Evolutionary conservation across 2,329 filamentous ascomycete species (phyloP).

Genomic region (Aspergillus uvarum): DNA sequence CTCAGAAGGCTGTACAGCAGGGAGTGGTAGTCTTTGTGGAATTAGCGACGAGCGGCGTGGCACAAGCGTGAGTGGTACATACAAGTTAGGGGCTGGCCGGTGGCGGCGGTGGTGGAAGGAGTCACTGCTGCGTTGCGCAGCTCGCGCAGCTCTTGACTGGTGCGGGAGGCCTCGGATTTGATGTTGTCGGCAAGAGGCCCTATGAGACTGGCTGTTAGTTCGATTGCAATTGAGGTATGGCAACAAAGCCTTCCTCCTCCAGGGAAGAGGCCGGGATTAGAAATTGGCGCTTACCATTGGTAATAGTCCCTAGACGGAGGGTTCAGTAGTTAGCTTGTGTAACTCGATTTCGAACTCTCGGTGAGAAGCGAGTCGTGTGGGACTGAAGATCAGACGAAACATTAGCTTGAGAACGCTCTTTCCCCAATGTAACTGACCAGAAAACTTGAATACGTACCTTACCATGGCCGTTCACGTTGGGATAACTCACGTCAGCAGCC

Average conservation of each 20-base stretch:
- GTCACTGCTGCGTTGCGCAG: constrained; percentile 55
- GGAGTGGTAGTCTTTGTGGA: constrained; percentile 60
- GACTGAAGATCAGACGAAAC: not conserved
- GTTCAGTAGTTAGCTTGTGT: constrained; percentile 1
- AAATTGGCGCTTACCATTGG: constrained; percentile 1
- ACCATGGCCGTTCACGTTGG: constrained; percentile 38
- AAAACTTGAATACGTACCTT: constrained; percentile 31
- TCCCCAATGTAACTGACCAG: not conserved
- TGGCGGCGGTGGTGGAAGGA: constrained; percentile 56
- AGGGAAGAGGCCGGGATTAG: not conserved
- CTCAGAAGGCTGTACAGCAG: constrained; percentile 66
- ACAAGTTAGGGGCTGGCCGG: constrained; percentile 63
- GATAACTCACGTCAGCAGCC: constrained; percentile 39
- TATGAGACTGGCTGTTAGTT: constrained; percentile 25
- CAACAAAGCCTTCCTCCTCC: not conserved
- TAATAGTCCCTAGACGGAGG: constrained; percentile 2
- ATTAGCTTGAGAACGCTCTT: constrained; percentile 9
- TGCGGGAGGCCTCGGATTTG: constrained; percentile 57
- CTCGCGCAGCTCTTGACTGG: constrained; percentile 58
- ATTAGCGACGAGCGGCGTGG: constrained; percentile 16
- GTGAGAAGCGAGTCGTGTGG: not conserved
- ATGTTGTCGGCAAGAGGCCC: constrained; percentile 59
- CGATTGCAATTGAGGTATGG: constrained; percentile 5
- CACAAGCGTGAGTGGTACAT: constrained; percentile 28
- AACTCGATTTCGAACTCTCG: not conserved